Evolutionary conservation across 2,329 filamentous ascomycete genomes (phyloP), one percentile per base, ranked within the genome.

Genomic region (Claviceps digitariae): DNA sequence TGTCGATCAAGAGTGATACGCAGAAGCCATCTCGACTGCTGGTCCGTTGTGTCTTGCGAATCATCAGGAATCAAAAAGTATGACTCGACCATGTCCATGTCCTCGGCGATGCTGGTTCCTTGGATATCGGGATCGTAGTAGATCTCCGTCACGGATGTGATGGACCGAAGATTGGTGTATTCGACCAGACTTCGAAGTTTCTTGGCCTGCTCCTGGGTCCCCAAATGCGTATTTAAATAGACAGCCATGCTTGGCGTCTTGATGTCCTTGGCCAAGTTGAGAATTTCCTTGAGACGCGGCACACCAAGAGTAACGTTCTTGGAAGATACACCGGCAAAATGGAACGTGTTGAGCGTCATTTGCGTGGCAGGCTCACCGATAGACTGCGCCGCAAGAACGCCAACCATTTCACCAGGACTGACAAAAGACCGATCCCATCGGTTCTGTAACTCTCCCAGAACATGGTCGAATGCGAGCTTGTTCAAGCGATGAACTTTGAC

Each of bases 261-360:
- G 75, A 98, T 96, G 70, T 97, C 94, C 61, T 86, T 90, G 0
- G 94, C 93, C 55, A 98, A 83, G 68, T 98, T 98, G 54, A 98
- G 78, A 82, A 98, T 98, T 74, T 98, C 93, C 79, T 98, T 98
- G 50, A 98, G 81, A 83, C 93, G 91, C 45, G 93, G 93, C 45
- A 98, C 93, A 89, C 93, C 93, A 49, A 98, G 84, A 0, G 93
- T 98, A 53, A 98, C 91, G 77, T 98, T 98, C 84, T 98, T 98
- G 25, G 91, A 95, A 40, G 94, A 95, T 56, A 98, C 90, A 95
- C 93, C 93, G 69, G 93, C 90, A 69, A 98, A 98, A 77, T 98
- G 93, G 86, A 98, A 98, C 25, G 93, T 98, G 74, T 98, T 98
- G 56, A 98, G 74, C 1, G 93, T 98, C 93, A 98, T 98, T 76